phyloP scores from a whole-genome alignment of 805 yeast genomes.

The Saccharomycopsis oosterbeekiorum region DNA sequence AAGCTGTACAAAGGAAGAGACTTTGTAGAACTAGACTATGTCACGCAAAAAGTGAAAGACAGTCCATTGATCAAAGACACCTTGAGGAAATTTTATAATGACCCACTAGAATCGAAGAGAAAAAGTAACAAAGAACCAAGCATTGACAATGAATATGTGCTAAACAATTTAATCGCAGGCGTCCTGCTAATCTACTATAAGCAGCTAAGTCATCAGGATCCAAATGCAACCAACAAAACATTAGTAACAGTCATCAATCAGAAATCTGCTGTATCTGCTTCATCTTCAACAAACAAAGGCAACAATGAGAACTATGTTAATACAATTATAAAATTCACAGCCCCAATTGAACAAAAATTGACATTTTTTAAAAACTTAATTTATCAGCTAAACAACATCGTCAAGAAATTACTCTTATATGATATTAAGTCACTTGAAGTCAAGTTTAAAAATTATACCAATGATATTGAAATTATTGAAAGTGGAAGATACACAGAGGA shows the following conservation, averaged over 20 bases:
- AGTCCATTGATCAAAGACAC: slow-evolving; percentile 7
- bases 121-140: slow-evolving; percentile 1
- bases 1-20: slow-evolving; percentile 1
- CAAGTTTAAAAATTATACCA: slow-evolving; percentile 9
- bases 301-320: slow-evolving; percentile 5
- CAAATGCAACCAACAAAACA: neutral
- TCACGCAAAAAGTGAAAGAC: slow-evolving; percentile 4
- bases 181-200: slow-evolving; percentile 14
- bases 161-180: slow-evolving; percentile 10
- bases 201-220: slow-evolving; percentile 12
- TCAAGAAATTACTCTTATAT: slow-evolving; percentile 15
- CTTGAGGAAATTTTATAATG: slow-evolving; percentile 1
- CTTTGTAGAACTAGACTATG: slow-evolving; percentile 6
- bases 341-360: slow-evolving; percentile 13
- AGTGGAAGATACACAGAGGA: slow-evolving; percentile 16
- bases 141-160: slow-evolving; percentile 16
- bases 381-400: slow-evolving; percentile 12
- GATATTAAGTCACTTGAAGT: slow-evolving; percentile 16
- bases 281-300: neutral
- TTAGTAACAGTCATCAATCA: neutral
- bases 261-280: neutral
- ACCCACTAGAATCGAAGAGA: neutral
- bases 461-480: slow-evolving; percentile 12
- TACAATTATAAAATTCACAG: slow-evolving; percentile 7
- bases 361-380: slow-evolving; percentile 14